A percentile compares a stretch with the other conserved stretches of the same genome.
Conservation (phyloP, 177 flowering plant species). For the Vitis hybrid region DNA sequence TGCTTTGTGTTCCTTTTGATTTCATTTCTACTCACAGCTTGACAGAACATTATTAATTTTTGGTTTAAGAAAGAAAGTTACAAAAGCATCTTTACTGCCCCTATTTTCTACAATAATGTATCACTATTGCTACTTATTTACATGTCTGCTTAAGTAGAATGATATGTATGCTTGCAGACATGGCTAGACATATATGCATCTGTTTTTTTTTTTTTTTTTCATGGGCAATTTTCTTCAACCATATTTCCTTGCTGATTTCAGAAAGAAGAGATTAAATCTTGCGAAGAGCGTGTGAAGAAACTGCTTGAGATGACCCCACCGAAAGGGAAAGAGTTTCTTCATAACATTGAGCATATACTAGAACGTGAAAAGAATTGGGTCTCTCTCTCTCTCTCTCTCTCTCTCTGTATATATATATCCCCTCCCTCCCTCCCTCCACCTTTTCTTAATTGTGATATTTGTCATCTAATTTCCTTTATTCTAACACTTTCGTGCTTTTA, state of each 20-base stretch:
- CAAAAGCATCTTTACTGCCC: background rate
- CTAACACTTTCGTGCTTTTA: slow-evolving; percentile 12
- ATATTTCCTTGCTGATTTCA: slow-evolving; percentile 21
- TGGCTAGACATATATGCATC: background rate
- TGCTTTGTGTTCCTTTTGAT: background rate
- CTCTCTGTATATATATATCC: background rate
- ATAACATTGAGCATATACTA: slow-evolving; percentile 79
- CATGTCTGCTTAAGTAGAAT: background rate
- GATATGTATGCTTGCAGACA: background rate
- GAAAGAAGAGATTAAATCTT: slow-evolving; percentile 91
- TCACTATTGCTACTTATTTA: background rate
- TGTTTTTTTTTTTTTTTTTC: background rate
- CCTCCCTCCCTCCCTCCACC: background rate
- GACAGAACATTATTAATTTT: background rate
- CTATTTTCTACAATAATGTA: background rate
- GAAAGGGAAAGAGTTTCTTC: slow-evolving; percentile 86
- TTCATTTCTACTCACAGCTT: background rate
- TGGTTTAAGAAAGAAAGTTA: background rate
- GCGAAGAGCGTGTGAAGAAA: slow-evolving; percentile 89
- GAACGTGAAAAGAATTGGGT: slow-evolving; percentile 99
- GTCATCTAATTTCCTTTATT: slow-evolving; percentile 3
- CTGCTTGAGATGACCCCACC: slow-evolving; percentile 93
- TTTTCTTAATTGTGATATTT: background rate
- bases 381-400: slow-evolving; percentile 2
- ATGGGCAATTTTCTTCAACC: background rate